A percentile compares a stretch with the other conserved stretches of the same genome.
Evolutionary conservation across 1,284 basidiomycete genomes (phyloP).

Genomic region (Papiliotrema nemorosa): DNA sequence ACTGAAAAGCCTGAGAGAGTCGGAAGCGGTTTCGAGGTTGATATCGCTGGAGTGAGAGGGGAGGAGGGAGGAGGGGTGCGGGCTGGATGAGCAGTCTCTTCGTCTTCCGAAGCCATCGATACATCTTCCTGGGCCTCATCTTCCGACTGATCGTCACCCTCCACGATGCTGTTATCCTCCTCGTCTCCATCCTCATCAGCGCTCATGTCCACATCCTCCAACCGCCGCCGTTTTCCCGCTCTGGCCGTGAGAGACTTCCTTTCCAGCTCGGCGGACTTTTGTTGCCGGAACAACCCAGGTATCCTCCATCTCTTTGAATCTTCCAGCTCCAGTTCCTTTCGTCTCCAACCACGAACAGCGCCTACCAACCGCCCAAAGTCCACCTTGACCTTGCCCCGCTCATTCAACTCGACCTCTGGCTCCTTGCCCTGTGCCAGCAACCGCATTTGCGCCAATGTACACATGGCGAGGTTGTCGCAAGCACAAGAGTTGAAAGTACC

Average conservation of each 20-base stretch:
- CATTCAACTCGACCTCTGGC: constrained; percentile 11
- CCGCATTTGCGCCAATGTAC: constrained; percentile 64
- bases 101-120: constrained; percentile 5
- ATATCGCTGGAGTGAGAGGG: neutral
- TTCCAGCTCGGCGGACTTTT: no score
- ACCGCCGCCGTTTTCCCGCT: no score
- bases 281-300: neutral
- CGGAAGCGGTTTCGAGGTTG: neutral
- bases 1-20: neutral
- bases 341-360: constrained; percentile 60
- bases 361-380: constrained; percentile 69
- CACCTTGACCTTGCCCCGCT: constrained; percentile 8
- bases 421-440: constrained; percentile 54
- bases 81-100: neutral
- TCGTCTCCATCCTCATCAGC: constrained; percentile 4
- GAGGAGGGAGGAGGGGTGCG: constrained; percentile 2
- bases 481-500: constrained; percentile 75
- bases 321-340: constrained; percentile 37
- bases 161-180: constrained; percentile 2
- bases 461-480: constrained; percentile 63
- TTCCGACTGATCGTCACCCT: neutral
- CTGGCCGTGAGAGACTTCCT: no score
- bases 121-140: constrained; percentile 3
- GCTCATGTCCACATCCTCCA: no score
- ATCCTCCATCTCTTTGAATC: constrained; percentile 27